These are phyloP conservation scores for Starmerella cellae DNA, from an alignment of 805 yeast genomes.

Conservation along the genomic window DNA sequence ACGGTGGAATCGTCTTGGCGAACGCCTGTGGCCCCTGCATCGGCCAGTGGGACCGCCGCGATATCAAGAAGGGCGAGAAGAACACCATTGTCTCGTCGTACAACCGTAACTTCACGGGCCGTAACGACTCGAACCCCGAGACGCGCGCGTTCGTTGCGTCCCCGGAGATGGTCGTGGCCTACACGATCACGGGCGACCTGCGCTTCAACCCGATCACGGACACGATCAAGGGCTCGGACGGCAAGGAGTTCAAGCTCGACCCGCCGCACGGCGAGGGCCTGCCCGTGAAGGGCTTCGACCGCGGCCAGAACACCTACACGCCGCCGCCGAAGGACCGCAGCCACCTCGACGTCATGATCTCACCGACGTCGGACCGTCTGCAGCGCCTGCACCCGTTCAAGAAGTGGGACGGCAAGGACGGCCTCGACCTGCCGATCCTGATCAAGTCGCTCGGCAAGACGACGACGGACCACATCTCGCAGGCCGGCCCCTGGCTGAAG, in stretches of 20 bases:
- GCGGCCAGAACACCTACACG: constrained; percentile 90
- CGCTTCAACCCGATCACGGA: constrained; percentile 93
- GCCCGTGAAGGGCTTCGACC: constrained; percentile 79
- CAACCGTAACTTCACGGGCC: constrained; percentile 95
- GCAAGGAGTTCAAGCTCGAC: constrained; percentile 75
- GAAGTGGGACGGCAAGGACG: constrained; percentile 95
- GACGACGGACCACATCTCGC: constrained; percentile 97
- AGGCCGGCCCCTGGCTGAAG: constrained; percentile 99
- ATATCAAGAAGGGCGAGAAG: constrained; percentile 83
- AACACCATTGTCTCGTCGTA: constrained; percentile 94
- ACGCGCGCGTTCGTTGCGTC: constrained; percentile 96
- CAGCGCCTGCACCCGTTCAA: constrained; percentile 87
- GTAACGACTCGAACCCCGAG: constrained; percentile 96
- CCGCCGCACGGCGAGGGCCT: constrained; percentile 86
- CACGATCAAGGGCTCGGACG: constrained; percentile 72
- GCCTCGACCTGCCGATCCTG: constrained; percentile 75
- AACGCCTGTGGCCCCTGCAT: constrained; percentile 99
- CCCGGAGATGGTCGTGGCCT: constrained; percentile 91
- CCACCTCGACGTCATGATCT: constrained; percentile 55
- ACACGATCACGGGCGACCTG: constrained; percentile 91
- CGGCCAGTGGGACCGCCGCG: constrained; percentile 97
- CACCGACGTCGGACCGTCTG: constrained; percentile 91
- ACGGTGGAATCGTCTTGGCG: constrained; percentile 89
- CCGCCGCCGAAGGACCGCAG: constrained; percentile 89
- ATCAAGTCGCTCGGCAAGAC: constrained; percentile 95